Conservation (phyloP, 345 rosid genomes). For the Eucalyptus sp. region DNA sequence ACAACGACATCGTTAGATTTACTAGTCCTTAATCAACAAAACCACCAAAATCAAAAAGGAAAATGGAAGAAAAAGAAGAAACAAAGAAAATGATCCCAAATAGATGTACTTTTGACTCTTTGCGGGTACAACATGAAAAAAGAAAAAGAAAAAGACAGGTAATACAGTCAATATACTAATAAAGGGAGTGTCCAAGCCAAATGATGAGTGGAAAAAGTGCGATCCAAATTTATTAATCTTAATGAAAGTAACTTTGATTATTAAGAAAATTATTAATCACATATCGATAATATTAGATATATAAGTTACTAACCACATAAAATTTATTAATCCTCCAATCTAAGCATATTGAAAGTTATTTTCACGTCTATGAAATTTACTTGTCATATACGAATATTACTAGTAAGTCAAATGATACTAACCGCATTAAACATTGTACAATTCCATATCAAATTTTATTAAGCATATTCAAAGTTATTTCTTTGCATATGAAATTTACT, state of each 20-base stretch:
- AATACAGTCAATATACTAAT: no score
- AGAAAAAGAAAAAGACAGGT: no score
- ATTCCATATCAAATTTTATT: neutral
- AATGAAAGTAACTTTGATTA: no score
- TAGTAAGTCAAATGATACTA: neutral
- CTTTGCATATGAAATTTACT: neutral
- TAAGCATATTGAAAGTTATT: neutral
- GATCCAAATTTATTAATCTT: no score
- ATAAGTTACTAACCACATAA: neutral
- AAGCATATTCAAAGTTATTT: neutral
- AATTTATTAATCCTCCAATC: neutral
- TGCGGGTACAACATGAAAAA: no score
- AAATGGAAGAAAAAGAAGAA: no score
- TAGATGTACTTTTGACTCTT: no score
- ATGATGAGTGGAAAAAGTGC: no score
- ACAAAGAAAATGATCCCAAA: no score
- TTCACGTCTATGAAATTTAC: neutral
- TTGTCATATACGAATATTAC: neutral
- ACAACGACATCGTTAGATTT: fast-evolving
- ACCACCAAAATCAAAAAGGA: no score
- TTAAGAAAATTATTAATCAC: neutral
- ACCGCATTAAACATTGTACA: neutral
- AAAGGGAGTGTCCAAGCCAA: no score
- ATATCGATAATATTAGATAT: neutral
- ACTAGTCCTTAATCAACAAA: no score